phyloP scores from a whole-genome alignment of 1,139 yeast species.

The Debaryomycetaceae sp. region DNA sequence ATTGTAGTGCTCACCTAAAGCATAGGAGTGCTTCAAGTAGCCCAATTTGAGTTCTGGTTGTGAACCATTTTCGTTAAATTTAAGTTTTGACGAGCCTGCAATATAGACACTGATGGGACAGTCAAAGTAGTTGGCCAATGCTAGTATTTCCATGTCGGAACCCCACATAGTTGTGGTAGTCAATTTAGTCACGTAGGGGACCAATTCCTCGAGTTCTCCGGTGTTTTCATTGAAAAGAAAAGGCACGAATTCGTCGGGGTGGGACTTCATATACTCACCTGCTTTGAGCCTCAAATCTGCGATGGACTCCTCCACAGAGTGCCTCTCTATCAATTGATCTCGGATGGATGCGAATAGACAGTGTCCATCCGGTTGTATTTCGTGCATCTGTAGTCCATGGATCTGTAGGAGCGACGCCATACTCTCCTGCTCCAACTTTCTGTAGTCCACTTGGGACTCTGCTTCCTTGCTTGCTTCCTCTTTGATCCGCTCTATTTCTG shows the following conservation, averaged over 20 bases:
- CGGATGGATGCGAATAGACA: slow-evolving; percentile 84
- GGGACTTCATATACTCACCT: slow-evolving; percentile 58
- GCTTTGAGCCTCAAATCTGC: slow-evolving; percentile 61
- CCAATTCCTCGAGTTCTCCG: slow-evolving; percentile 58
- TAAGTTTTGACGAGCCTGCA: slow-evolving; percentile 66
- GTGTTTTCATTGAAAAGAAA: slow-evolving; percentile 78
- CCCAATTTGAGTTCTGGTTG: slow-evolving; percentile 63
- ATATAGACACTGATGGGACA: slow-evolving; percentile 74
- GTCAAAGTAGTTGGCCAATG: slow-evolving; percentile 63
- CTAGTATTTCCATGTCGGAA: slow-evolving; percentile 87
- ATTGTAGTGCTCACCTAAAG: slow-evolving; percentile 94
- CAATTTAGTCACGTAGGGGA: slow-evolving; percentile 66
- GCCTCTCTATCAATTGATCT: slow-evolving; percentile 67
- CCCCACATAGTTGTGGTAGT: slow-evolving; percentile 90
- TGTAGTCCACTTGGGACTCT: slow-evolving; percentile 57
- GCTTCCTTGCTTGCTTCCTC: slow-evolving; percentile 76
- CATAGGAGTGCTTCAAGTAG: slow-evolving; percentile 80
- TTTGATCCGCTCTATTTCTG: slow-evolving; percentile 59
- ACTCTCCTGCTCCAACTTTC: slow-evolving; percentile 67
- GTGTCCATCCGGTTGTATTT: slow-evolving; percentile 89
- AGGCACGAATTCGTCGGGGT: slow-evolving; percentile 74
- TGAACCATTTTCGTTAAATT: slow-evolving; percentile 52
- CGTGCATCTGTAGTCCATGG: slow-evolving; percentile 50
- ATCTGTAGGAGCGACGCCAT: slow-evolving; percentile 51
- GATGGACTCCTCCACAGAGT: slow-evolving; percentile 34